Conservation (phyloP, 371 early-diverging fungal species). For the Globomyces sp. region DNA sequence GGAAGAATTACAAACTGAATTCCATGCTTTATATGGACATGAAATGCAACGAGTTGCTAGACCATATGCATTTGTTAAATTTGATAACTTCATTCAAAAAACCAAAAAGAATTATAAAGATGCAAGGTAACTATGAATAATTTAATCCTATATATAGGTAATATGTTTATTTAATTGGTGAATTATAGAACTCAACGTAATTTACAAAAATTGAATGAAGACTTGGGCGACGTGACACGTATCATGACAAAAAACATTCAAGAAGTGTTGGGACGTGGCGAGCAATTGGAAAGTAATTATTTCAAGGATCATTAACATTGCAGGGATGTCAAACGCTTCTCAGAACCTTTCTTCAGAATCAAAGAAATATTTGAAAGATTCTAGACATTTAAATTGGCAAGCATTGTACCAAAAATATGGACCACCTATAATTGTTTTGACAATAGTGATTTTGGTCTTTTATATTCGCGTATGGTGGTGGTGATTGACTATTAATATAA, state of each 20-base stretch:
- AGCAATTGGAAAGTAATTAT: conserved; percentile 68
- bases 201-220: conserved; percentile 90
- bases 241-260: conserved; percentile 98
- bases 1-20: conserved; percentile 93
- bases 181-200: conserved; percentile 84
- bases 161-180: no score
- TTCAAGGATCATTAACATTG: not conserved
- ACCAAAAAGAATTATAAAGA: conserved; percentile 94
- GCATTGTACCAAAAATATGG: conserved; percentile 94
- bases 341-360: conserved; percentile 63
- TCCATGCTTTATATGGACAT: conserved; percentile 84
- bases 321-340: conserved; percentile 64
- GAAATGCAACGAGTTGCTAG: conserved; percentile 85
- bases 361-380: conserved; percentile 72
- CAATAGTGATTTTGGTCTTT: conserved; percentile 77
- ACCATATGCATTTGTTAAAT: conserved; percentile 96
- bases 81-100: conserved; percentile 96
- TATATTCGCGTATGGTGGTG: conserved; percentile 64
- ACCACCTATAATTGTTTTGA: conserved; percentile 75
- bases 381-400: conserved; percentile 80
- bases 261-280: conserved; percentile 92
- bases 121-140: not conserved
- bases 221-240: conserved; percentile 91
- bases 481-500: conserved; percentile 18
- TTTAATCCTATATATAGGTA: no score